Evolutionary conservation across 2,329 filamentous ascomycete genomes (phyloP), one percentile per base, ranked within the genome.

Genomic region (Penicillium sp.): DNA sequence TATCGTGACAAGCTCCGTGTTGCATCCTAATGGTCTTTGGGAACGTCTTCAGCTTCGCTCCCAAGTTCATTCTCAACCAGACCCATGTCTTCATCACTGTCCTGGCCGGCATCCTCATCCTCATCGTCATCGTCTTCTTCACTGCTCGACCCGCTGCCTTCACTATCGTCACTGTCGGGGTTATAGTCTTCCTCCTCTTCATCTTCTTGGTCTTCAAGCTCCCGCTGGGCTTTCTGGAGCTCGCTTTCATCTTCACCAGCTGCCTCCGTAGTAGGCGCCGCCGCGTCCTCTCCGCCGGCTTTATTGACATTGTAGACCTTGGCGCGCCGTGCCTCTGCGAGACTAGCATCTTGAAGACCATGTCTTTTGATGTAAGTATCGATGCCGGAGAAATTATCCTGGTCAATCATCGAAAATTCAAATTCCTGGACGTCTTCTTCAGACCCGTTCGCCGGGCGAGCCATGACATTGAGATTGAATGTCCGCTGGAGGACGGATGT

Each of bases 401-500:
- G 84, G 60, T 88, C 85, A 40, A 88, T 74, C 84, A 87, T 87
- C 40, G 80, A 81, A 61, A 87, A 85, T 61, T 88, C 85, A 17
- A 84, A 76, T 60, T 87, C 84, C 63, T 83, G 77, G 1, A 72
- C 71, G 30, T 77, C 77, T n/a, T 68, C 68, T n/a, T 67, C 69
- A 17, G 65, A 62, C 4, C 64, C 64, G 11, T 61, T 62, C 19
- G 64, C 55, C 1, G 72, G 65, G 30, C 77, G 77, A 40, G 76
- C 75, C 28, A 76, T 67, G 53, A 87, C 79, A 62, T 84, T 84
- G 33, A 88, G 78, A 63, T 87, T 87, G 75, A 88, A 88, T 0
- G 85, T 87, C 33, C 84, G 81, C 62, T 86, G 84, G 7, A 88
- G 75, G 17, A 87, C 82, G 38, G 82, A 83, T 4, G 84, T 87